Base-by-base conservation (phyloP, 2,329 filamentous ascomycete species). In the Trichoderma gracile region DNA sequence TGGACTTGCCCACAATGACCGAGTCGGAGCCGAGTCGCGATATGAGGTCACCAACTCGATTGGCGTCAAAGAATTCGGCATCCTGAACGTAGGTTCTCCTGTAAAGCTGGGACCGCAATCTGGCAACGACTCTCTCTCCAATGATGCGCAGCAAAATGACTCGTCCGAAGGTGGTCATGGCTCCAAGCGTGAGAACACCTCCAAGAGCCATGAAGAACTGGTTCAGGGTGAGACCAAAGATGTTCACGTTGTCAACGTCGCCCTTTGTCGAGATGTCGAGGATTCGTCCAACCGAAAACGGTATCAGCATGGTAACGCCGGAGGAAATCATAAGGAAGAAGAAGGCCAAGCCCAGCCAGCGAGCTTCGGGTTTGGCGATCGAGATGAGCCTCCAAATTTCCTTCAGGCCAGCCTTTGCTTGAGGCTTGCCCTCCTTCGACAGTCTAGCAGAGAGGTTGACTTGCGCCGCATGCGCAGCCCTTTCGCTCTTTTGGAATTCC, bases 31-130 rank as follows among this genome's bases (percentile, higher is more conserved):
- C 93, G 52, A 99, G 86, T 43, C 96, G 89, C 43, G 94, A 98
- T 73, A 99, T 97, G 70, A 99, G 81, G 75, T 99, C 95, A 75
- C 95, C 95, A 27, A 97, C 93, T 27, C 95, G 86, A 78, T 99
- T 99, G 45, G 95, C 95, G 75, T 99, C 95, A 73, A 99, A 99
- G 80, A 99, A 99, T 73, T 98, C 95, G 65, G 95, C 95, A 76
- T 99, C 95, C 76, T 99, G 95, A n/a, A 95, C 85, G 71, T 96
- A 96, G 0, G 95, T 99, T 68, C 90, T 87, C 69, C 92, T 87
- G 79, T 96, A 99, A 4, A 99, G 86, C 73, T 92, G 90, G 17
- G 93, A 94, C 66, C 95, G 87, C 63, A 99, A 83, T 70, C 94
- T 87, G 12, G 94, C 89, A 61, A 99, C 95, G 65, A 99, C 95